These are phyloP conservation scores for Didymella pomorum DNA, from an alignment of 2,329 filamentous ascomycete species.

Conservation along the genomic window DNA sequence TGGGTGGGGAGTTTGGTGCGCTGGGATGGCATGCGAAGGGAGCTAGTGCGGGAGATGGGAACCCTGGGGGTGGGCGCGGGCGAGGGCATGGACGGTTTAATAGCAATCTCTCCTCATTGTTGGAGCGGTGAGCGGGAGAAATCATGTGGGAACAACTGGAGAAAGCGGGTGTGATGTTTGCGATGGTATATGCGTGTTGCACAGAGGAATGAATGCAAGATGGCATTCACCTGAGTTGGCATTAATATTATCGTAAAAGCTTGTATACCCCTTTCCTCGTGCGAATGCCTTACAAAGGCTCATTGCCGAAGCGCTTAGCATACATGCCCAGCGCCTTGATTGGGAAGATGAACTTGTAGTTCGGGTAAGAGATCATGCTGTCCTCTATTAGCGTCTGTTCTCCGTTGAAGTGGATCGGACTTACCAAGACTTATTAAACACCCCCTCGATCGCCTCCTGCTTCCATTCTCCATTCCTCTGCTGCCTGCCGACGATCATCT, in stretches of 20 bases:
- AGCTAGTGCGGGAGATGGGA: background rate
- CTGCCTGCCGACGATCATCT: slow-evolving; percentile 84
- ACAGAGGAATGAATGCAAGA: too few relatives aligned
- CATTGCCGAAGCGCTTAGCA: slow-evolving; percentile 56
- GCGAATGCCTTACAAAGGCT: slow-evolving; percentile 11
- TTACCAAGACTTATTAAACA: slow-evolving; percentile 96
- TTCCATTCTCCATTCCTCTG: slow-evolving; percentile 91
- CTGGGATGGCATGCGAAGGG: too few relatives aligned
- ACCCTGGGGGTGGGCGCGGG: too few relatives aligned
- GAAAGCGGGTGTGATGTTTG: too few relatives aligned
- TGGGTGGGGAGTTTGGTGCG: too few relatives aligned
- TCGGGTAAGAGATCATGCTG: slow-evolving; percentile 97
- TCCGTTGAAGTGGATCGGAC: slow-evolving; percentile 41
- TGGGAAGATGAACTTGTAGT: slow-evolving; percentile 97
- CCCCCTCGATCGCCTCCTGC: slow-evolving; percentile 94
- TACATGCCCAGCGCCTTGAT: slow-evolving; percentile 95
- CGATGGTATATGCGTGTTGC: too few relatives aligned
- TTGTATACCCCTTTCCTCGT: background rate
- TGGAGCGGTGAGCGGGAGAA: background rate
- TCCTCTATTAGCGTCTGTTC: slow-evolving; percentile 19
- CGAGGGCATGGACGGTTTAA: background rate
- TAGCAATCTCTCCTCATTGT: background rate
- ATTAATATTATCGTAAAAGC: background rate
- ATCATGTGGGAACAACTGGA: background rate
- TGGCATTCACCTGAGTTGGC: too few relatives aligned